Conservation (phyloP, 108 stramenopile genomes). For the Hondaea fermentalgiana region DNA sequence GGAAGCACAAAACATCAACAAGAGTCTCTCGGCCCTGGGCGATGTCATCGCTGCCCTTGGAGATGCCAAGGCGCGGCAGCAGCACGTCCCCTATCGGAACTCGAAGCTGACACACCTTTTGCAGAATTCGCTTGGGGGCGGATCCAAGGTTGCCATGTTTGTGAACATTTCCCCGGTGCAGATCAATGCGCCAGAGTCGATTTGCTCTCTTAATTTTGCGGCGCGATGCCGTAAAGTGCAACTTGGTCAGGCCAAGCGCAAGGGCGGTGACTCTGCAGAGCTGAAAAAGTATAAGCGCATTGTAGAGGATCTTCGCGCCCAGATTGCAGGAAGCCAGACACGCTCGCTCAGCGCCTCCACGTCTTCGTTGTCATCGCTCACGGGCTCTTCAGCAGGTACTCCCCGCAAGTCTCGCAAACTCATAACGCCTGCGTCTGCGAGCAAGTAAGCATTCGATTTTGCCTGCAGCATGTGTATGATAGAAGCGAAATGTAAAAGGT, state of each 20-base stretch:
- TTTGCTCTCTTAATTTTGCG: constrained; percentile 52
- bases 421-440: not conserved
- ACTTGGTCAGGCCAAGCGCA: constrained; percentile 36
- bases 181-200: constrained; percentile 41
- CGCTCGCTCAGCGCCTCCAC: not conserved
- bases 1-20: constrained; percentile 57
- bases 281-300: not conserved
- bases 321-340: not conserved
- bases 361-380: not conserved
- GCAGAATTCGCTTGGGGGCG: constrained; percentile 49
- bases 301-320: not conserved
- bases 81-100: constrained; percentile 54
- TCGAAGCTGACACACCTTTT: constrained; percentile 55
- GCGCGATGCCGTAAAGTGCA: constrained; percentile 39
- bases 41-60: constrained; percentile 53
- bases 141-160: constrained; percentile 53
- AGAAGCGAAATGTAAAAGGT: not conserved
- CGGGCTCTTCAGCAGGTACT: not conserved
- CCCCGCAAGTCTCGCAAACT: not conserved
- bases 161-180: constrained; percentile 49
- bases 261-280: not conserved
- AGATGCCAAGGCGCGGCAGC: not conserved
- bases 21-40: constrained; percentile 48
- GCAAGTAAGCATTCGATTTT: not conserved
- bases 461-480: not conserved